A percentile compares a stretch with the other conserved stretches of the same genome.
phyloP scores from a whole-genome alignment of 2,329 filamentous ascomycete genomes.

The Penicillium glabrum region DNA sequence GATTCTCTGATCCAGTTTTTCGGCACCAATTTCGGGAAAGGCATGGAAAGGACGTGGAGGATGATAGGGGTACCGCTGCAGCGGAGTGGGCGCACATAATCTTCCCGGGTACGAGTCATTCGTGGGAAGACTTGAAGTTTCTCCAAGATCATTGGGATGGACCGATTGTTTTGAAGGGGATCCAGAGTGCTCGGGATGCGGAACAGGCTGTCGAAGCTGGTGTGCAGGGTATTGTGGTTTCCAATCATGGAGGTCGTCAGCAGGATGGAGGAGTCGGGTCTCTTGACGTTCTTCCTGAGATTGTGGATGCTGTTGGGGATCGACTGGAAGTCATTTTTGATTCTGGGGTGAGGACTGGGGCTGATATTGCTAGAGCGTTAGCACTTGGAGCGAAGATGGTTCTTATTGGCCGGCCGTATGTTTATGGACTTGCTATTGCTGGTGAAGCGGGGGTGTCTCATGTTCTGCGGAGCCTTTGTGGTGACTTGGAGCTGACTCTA shows the following conservation, averaged over 20 bases:
- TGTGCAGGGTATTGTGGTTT: constrained; percentile 49
- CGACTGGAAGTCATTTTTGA: constrained; percentile 48
- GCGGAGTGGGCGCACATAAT: constrained; percentile 53
- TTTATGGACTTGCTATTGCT: constrained; percentile 57
- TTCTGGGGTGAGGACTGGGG: constrained; percentile 45
- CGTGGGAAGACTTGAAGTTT: constrained; percentile 60
- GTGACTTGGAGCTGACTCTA: constrained; percentile 12
- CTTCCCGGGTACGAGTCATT: constrained; percentile 54
- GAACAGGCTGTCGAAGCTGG: constrained; percentile 43
- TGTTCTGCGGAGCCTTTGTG: constrained; percentile 38
- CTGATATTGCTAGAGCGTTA: constrained; percentile 51
- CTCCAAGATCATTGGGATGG: constrained; percentile 61
- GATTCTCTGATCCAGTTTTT: constrained; percentile 67
- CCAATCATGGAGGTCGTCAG: constrained; percentile 53
- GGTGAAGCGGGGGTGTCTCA: constrained; percentile 56
- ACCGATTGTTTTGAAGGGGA: constrained; percentile 61
- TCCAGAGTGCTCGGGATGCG: constrained; percentile 48
- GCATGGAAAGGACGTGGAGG: constrained; percentile 42
- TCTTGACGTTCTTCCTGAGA: constrained; percentile 54
- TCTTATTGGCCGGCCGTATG: constrained; percentile 51
- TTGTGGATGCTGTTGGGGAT: constrained; percentile 46
- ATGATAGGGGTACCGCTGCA: constrained; percentile 48
- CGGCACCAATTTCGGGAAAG: constrained; percentile 52
- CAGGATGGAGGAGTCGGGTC: constrained; percentile 46
- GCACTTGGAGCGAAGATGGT: constrained; percentile 54